phyloP scores from a whole-genome alignment of 2,329 filamentous ascomycete species.

The Hypoxylon sp. region DNA sequence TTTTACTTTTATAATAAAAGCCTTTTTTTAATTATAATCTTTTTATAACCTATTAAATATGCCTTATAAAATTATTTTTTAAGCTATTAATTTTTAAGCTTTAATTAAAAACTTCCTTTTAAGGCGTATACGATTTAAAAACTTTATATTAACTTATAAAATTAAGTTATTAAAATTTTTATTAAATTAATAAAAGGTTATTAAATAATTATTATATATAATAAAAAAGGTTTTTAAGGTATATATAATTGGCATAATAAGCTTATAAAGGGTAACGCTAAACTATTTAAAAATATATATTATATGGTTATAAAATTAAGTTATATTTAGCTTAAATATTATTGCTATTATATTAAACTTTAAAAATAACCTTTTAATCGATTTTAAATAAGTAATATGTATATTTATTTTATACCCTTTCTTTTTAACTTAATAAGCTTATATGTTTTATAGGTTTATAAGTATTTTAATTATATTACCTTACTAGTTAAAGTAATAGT shows the following conservation, averaged over 20 bases:
- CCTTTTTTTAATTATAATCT: not conserved
- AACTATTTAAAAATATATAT: not conserved
- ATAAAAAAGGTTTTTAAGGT: not conserved
- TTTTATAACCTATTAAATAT: not conserved
- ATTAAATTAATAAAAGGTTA: not conserved
- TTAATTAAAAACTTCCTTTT: not conserved
- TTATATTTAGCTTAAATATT: not conserved
- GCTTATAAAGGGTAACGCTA: not conserved
- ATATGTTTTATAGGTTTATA: not conserved
- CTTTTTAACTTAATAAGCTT: not conserved
- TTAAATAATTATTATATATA: constrained; percentile 1
- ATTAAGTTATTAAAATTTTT: not conserved
- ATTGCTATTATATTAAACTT: too few relatives aligned
- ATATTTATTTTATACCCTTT: not conserved
- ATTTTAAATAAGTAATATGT: not conserved
- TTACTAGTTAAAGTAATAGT: not conserved
- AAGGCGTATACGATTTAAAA: not conserved
- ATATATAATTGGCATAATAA: not conserved
- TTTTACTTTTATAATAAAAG: not conserved
- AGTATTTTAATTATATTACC: not conserved
- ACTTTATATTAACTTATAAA: not conserved
- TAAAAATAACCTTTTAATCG: not conserved
- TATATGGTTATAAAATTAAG: not conserved
- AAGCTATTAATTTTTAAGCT: too few relatives aligned
- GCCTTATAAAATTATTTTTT: too few relatives aligned